A percentile compares a stretch with the other conserved stretches of the same genome.
These are phyloP conservation scores for Starmerella powellii DNA, from an alignment of 805 yeast genomes.

Conservation along the genomic window DNA sequence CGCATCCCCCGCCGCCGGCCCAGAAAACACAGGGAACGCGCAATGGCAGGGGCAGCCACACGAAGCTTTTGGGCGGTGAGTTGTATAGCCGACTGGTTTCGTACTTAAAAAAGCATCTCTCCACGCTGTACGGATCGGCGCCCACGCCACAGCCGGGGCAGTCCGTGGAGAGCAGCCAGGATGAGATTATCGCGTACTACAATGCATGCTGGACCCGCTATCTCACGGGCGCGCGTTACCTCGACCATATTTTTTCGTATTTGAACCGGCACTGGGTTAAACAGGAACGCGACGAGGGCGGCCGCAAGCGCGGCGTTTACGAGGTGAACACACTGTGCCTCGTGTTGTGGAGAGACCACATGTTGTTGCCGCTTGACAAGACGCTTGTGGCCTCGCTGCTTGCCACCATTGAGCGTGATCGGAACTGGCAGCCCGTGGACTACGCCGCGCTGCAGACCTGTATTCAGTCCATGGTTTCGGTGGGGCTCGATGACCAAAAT, in stretches of 20 bases:
- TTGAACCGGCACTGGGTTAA: conserved; percentile 96
- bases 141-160: conserved; percentile 9
- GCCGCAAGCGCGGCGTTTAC: conserved; percentile 57
- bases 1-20: conserved; percentile 18
- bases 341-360: conserved; percentile 72
- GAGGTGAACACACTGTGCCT: conserved; percentile 85
- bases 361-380: conserved; percentile 58
- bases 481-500: conserved; percentile 87
- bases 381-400: conserved; percentile 58
- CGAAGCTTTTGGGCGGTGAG: conserved; percentile 74
- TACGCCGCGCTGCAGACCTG: conserved; percentile 56
- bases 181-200: conserved; percentile 61
- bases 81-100: conserved; percentile 59
- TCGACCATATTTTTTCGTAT: conserved; percentile 89
- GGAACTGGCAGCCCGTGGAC: conserved; percentile 65
- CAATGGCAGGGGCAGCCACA: conserved; percentile 18
- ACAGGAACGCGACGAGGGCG: conserved; percentile 86
- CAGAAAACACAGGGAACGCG: conserved; percentile 1
- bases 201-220: conserved; percentile 81
- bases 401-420: conserved; percentile 60
- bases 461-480: conserved; percentile 71
- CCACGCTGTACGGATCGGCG: conserved; percentile 21
- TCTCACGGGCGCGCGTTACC: conserved; percentile 79
- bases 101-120: conserved; percentile 48
- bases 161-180: conserved; percentile 38